phyloP scores from a whole-genome alignment of 2,329 filamentous ascomycete genomes.

The Phialophora macrospora region DNA sequence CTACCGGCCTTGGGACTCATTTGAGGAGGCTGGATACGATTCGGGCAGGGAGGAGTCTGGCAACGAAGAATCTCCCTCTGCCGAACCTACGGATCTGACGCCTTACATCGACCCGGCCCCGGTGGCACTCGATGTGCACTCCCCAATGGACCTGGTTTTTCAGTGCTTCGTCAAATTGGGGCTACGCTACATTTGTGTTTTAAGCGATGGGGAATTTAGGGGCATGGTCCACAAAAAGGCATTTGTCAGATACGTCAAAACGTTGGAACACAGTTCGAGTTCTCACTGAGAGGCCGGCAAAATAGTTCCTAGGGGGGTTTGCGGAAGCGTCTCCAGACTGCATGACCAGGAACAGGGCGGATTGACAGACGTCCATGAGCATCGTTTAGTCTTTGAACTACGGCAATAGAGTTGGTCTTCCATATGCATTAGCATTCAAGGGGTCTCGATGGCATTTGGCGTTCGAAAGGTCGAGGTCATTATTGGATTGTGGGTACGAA shows the following conservation, averaged over 20 bases:
- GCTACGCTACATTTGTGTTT: constrained; percentile 86
- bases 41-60: constrained; percentile 63
- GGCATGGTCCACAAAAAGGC: constrained; percentile 97
- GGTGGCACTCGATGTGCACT: constrained; percentile 82
- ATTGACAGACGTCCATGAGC: not conserved
- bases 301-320: not conserved
- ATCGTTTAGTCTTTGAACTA: not conserved
- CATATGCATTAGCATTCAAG: not conserved
- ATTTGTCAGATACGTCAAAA: constrained; percentile 92
- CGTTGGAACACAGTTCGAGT: constrained; percentile 64
- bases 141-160: constrained; percentile 92
- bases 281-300: constrained; percentile 4
- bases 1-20: constrained; percentile 32
- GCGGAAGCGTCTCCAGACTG: not conserved
- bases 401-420: not conserved
- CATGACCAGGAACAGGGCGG: not conserved
- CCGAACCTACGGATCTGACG: constrained; percentile 82
- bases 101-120: constrained; percentile 90
- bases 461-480: not conserved
- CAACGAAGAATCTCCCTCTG: constrained; percentile 63
- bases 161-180: constrained; percentile 96
- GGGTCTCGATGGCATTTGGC: not conserved
- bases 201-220: constrained; percentile 80
- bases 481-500: not conserved
- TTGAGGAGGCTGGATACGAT: constrained; percentile 36